Percentiles rank a stretch among this genome's conserved stretches.
These are phyloP conservation scores for Yamagishiella unicocca DNA, from an alignment of 139 green algal genomes.

Conservation along the genomic window DNA sequence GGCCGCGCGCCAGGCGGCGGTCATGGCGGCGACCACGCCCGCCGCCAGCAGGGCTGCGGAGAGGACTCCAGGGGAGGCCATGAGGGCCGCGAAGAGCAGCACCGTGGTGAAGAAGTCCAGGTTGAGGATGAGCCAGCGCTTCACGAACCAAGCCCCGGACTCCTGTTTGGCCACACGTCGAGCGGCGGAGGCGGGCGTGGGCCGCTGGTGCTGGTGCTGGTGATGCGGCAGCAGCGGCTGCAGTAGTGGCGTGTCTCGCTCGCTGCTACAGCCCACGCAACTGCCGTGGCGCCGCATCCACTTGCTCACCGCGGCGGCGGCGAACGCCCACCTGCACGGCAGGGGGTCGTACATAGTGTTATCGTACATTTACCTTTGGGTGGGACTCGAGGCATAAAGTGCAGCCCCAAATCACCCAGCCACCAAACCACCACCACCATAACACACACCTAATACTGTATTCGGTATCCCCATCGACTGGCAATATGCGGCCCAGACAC, in stretches of 20 bases:
- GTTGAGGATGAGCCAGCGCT: constrained; percentile 46
- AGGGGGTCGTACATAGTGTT: not conserved
- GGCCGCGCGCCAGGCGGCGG: not conserved
- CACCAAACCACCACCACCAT: too few species aligned
- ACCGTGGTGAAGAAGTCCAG: constrained; percentile 2
- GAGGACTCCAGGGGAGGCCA: constrained; percentile 23
- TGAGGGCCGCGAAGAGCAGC: constrained; percentile 16
- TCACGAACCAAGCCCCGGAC: constrained; percentile 27
- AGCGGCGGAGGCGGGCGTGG: not conserved
- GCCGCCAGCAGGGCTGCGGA: constrained; percentile 2
- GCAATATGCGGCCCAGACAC: too few species aligned
- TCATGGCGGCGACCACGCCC: not conserved
- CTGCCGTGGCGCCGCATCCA: not conserved
- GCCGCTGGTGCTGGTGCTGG: not conserved
- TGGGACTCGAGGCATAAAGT: too few species aligned
- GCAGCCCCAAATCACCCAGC: too few species aligned
- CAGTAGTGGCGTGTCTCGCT: not conserved
- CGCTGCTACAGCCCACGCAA: not conserved
- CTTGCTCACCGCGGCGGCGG: constrained; percentile 1
- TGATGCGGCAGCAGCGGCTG: not conserved
- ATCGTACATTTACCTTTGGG: too few species aligned
- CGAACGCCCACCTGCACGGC: constrained; percentile 16
- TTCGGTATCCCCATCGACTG: too few species aligned
- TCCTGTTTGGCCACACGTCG: constrained; percentile 6
- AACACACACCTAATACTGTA: too few species aligned